Conservation (phyloP, 495 filamentous ascomycete species). For the Hypomontagnella monticulosa region DNA sequence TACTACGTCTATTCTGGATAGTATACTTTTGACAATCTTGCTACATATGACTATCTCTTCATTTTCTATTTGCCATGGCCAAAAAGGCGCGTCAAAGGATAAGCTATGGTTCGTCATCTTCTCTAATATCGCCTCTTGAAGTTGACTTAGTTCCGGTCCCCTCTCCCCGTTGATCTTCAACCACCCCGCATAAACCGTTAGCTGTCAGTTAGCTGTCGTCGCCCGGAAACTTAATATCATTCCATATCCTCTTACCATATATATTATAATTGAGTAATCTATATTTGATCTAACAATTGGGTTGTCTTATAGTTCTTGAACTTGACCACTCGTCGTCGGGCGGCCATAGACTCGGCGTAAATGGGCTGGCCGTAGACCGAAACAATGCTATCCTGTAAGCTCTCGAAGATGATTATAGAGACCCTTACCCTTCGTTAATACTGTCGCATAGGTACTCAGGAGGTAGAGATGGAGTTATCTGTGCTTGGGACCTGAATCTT, state of each 20-base stretch:
- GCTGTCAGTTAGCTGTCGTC: slow-evolving; percentile 5
- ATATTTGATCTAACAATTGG: slow-evolving; percentile 28
- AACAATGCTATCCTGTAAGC: slow-evolving; percentile 88
- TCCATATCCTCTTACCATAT: slow-evolving; percentile 8
- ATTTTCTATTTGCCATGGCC: slow-evolving; percentile 56
- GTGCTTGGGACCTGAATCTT: slow-evolving; percentile 88
- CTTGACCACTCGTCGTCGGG: slow-evolving; percentile 85
- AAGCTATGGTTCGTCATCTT: slow-evolving; percentile 67
- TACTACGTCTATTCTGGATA: slow-evolving; percentile 8
- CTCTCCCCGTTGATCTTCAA: slow-evolving; percentile 28
- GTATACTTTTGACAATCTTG: slow-evolving; percentile 27
- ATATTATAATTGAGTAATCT: background rate
- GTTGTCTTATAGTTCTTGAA: slow-evolving; percentile 76
- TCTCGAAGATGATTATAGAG: slow-evolving; percentile 32
- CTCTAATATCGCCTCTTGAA: slow-evolving; percentile 16
- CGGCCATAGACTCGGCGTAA: slow-evolving; percentile 93
- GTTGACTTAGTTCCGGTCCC: slow-evolving; percentile 4
- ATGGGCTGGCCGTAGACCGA: slow-evolving; percentile 87
- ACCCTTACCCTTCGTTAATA: slow-evolving; percentile 37
- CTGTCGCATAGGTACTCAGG: slow-evolving; percentile 80
- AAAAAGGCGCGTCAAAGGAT: slow-evolving; percentile 72
- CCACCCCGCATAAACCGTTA: slow-evolving; percentile 32
- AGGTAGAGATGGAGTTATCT: slow-evolving; percentile 93
- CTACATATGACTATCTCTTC: slow-evolving; percentile 50
- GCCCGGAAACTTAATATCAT: slow-evolving; percentile 1